Evolutionary conservation across 2,329 filamentous ascomycete species (phyloP).

Genomic region (Penicillium sp.): DNA sequence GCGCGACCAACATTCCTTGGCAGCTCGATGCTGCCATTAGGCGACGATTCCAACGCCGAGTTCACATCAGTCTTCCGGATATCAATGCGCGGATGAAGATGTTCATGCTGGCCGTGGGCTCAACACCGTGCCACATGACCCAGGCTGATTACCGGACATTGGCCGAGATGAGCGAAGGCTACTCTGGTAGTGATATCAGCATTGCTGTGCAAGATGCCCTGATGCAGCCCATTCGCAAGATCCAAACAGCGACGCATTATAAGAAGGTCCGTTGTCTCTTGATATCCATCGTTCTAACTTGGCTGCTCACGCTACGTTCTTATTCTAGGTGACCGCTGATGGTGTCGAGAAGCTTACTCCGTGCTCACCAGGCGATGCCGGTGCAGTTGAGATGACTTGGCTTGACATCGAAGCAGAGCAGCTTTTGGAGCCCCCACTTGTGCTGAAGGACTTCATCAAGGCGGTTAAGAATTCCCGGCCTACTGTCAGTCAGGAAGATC

Average conservation of each 20-base stretch:
- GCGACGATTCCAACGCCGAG: conserved; percentile 90
- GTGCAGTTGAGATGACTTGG: conserved; percentile 92
- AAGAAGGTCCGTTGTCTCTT: conserved; percentile 66
- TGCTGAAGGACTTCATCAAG: conserved; percentile 89
- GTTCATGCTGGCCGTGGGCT: conserved; percentile 94
- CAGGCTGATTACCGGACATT: conserved; percentile 76
- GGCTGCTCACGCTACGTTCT: not conserved
- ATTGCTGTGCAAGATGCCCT: conserved; percentile 95
- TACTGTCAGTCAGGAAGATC: conserved; percentile 85
- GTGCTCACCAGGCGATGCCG: conserved; percentile 86
- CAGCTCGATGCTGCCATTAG: conserved; percentile 95
- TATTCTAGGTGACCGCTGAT: conserved; percentile 67
- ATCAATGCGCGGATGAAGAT: conserved; percentile 83
- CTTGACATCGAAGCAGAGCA: conserved; percentile 81
- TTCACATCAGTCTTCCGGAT: conserved; percentile 94
- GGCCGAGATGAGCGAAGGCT: conserved; percentile 83
- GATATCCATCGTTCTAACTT: not conserved
- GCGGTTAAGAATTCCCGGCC: conserved; percentile 86
- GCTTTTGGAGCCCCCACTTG: conserved; percentile 81
- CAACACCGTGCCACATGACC: conserved; percentile 82
- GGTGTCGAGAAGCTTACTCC: conserved; percentile 67
- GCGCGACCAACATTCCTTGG: conserved; percentile 98
- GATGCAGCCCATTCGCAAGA: conserved; percentile 97
- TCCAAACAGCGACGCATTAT: conserved; percentile 96
- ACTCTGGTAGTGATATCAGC: conserved; percentile 92